Conservation (phyloP, 148 eudicot species). For the Fagopyrum esculentum region DNA sequence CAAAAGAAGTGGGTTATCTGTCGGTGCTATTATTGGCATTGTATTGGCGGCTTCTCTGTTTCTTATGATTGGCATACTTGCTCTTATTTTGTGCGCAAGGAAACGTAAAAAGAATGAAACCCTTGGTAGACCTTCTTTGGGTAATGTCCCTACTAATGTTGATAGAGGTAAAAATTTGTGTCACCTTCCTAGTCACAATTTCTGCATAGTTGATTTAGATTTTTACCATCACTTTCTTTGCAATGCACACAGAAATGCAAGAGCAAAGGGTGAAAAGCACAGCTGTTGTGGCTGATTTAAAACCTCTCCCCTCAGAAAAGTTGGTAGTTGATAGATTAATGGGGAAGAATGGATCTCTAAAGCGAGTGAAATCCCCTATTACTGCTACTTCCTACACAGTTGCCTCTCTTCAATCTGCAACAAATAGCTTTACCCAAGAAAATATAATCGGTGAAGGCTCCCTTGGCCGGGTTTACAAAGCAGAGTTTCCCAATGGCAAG, state of each 20-base stretch:
- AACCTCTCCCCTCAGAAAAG: conserved; percentile 65
- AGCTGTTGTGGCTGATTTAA: conserved; percentile 51
- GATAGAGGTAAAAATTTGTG: conserved; percentile 44
- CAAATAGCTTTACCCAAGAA: conserved; percentile 95
- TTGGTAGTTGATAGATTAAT: conserved; percentile 45
- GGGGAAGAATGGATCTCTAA: conserved; percentile 70
- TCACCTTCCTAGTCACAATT: neutral
- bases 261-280: conserved; percentile 59
- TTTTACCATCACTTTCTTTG: conserved; percentile 14
- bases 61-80: conserved; percentile 45
- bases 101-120: conserved; percentile 50
- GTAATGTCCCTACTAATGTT: conserved; percentile 42
- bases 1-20: conserved; percentile 40
- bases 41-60: conserved; percentile 43
- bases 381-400: conserved; percentile 85
- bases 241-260: conserved; percentile 58
- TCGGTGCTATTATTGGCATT: conserved; percentile 69
- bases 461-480: conserved; percentile 95
- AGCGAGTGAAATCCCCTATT: conserved; percentile 68
- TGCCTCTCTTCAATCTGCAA: conserved; percentile 86
- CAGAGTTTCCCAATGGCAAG: conserved; percentile 93
- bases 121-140: conserved; percentile 36
- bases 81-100: conserved; percentile 45
- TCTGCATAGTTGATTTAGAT: neutral
- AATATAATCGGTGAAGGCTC: conserved; percentile 94